Evolutionary conservation across 257 asterid species (phyloP), one percentile per base, ranked within the genome.

Genomic region (Buddleja alternifolia): DNA sequence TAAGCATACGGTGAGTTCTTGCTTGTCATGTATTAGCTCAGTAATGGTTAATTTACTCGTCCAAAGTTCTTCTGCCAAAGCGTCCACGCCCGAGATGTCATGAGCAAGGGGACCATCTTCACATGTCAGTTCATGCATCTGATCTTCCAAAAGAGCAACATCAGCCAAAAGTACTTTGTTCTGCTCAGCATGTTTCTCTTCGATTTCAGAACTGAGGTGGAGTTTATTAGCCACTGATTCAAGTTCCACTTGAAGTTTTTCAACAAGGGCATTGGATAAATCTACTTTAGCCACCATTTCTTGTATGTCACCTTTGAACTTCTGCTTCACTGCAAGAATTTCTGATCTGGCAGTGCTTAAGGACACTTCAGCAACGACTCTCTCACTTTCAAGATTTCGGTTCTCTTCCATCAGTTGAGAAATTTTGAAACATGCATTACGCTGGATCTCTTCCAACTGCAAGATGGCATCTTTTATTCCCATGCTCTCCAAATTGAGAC

Each of bases 401-500:
- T 90, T 94, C 79, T 94, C 96, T 72, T 84, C 91, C 70, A 77
- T 72, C 74, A 94, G 75, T 63, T 72, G 84, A 68, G 58, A 53
- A 62, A 81, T 83, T 80, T 77, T 82, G 66, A 60, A 63, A 19
- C 77, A 78, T 19, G 73, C 77, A 69, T 63, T 75, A 52, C 63
- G 77, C 77, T 87, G 96, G 66, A 87, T 79, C 74, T 91, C 83
- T 78, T 87, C 96, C 20, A 90, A 82, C 78, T 60, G 85, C 77
- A 75, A 55, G 69, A 86, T 42, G 42, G 71, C 74, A 59, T 84
- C 89, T 70, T 84, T 78, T 60, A 82, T 57, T 47, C 84, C 86
- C 62, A 51, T 10, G 63, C 44, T 24, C 57, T 79, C 80, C 59
- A 71, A 63, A 72, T 77, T 25, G 75, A 56, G 79, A 69, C 60